Percentiles rank a stretch among this genome's conserved stretches.
Evolutionary conservation across 164 flowering plant genomes (phyloP).

Genomic region (Nelumbo lutea): DNA sequence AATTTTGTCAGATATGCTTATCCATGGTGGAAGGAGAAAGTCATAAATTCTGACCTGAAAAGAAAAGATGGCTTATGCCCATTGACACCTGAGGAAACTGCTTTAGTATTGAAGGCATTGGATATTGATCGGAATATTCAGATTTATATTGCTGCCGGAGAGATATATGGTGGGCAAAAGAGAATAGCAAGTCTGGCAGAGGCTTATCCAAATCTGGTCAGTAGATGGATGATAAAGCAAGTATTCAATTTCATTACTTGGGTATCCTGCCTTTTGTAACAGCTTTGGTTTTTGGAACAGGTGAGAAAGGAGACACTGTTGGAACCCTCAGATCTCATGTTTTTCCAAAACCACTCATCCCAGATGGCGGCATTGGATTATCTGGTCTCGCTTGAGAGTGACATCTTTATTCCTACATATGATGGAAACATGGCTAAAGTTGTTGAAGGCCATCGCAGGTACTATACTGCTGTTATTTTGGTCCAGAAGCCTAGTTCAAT

Average conservation of each 20-base stretch:
- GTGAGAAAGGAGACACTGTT: conserved; percentile 88
- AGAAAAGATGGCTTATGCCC: conserved; percentile 88
- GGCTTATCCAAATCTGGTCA: conserved; percentile 68
- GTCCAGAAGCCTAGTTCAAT: too few species aligned
- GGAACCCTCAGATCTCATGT: conserved; percentile 65
- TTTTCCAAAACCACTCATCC: conserved; percentile 88
- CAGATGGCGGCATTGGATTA: conserved; percentile 98
- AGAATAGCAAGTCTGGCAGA: conserved; percentile 56
- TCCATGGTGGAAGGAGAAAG: conserved; percentile 97
- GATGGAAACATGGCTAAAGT: conserved; percentile 99
- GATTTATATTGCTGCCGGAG: conserved; percentile 87
- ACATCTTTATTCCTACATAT: conserved; percentile 91
- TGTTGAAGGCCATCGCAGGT: conserved; percentile 99
- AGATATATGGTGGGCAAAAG: conserved; percentile 77
- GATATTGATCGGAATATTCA: conserved; percentile 63
- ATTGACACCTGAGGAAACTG: conserved; percentile 91
- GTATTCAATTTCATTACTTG: not conserved
- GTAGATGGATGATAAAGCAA: conserved; percentile 19
- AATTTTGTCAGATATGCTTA: conserved; percentile 65
- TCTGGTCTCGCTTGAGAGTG: conserved; percentile 90
- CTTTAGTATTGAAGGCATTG: conserved; percentile 64
- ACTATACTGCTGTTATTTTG: not conserved
- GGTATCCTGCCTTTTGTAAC: not conserved
- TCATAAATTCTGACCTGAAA: conserved; percentile 71
- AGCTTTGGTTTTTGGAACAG: conserved; percentile 35